These are phyloP conservation scores for Boehmeria nivea DNA, from an alignment of 306 rosid genomes.

Conservation along the genomic window DNA sequence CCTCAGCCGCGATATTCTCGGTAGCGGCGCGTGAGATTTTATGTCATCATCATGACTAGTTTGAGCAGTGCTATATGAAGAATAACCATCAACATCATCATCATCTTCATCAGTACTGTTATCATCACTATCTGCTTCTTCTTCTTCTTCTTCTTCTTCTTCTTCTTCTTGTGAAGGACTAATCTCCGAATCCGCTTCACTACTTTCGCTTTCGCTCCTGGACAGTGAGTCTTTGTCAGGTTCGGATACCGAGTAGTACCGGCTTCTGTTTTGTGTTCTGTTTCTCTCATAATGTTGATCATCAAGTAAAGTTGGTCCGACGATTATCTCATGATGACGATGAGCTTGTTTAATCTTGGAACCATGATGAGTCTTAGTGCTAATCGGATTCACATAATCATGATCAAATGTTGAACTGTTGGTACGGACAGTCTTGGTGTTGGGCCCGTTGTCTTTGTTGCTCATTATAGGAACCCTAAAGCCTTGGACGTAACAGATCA, in stretches of 20 bases:
- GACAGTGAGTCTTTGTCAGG: no score
- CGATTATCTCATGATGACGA: slow-evolving; percentile 11
- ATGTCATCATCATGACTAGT: slow-evolving; percentile 18
- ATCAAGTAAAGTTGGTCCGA: slow-evolving; percentile 37
- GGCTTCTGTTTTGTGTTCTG: slow-evolving; percentile 5
- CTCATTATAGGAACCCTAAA: slow-evolving; percentile 36
- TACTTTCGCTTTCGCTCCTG: not conserved
- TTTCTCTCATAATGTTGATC: slow-evolving; percentile 5
- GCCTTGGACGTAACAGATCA: slow-evolving; percentile 35
- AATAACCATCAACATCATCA: not conserved
- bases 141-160: not conserved
- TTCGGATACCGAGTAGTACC: no score
- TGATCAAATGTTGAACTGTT: not conserved
- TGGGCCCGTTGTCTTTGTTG: slow-evolving; percentile 5
- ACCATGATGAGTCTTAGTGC: slow-evolving; percentile 7
- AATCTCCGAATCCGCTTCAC: no score
- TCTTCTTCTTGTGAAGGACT: not conserved
- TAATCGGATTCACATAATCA: slow-evolving; percentile 13
- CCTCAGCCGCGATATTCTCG: slow-evolving; percentile 36
- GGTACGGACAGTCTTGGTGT: slow-evolving; percentile 10
- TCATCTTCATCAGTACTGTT: not conserved
- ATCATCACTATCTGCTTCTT: not conserved
- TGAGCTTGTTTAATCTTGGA: not conserved
- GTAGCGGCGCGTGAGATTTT: not conserved
- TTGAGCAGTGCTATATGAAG: slow-evolving; percentile 17